phyloP scores from a whole-genome alignment of 768 basidiomycete genomes.

The Termitomyces sp. region DNA sequence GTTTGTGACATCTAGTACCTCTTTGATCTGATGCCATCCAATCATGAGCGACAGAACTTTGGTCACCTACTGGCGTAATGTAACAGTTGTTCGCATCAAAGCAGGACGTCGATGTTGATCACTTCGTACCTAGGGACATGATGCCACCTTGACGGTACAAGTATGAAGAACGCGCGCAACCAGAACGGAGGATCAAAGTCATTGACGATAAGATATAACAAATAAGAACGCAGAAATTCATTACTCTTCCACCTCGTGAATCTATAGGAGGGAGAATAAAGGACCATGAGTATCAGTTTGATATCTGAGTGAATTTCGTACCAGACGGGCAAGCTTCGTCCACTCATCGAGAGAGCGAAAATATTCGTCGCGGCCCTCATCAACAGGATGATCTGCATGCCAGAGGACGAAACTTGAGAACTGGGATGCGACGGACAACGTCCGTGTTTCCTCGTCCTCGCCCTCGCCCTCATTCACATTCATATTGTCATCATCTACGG shows the following conservation, averaged over 20 bases:
- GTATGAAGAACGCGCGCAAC: background rate
- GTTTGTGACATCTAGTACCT: background rate
- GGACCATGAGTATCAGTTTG: background rate
- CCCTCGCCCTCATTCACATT: constrained; percentile 19
- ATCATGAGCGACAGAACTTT: background rate
- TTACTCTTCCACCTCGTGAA: constrained; percentile 11
- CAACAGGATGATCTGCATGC: constrained; percentile 67
- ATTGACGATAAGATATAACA: background rate
- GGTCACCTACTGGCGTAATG: too few species aligned
- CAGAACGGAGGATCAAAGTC: background rate
- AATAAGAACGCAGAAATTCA: background rate
- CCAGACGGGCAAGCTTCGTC: constrained; percentile 59
- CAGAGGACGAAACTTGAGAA: constrained; percentile 73
- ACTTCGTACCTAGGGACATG: too few species aligned
- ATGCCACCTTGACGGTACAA: background rate
- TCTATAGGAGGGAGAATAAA: constrained; percentile 8
- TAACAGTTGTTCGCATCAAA: background rate
- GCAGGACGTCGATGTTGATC: too few species aligned
- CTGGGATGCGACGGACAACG: constrained; percentile 40
- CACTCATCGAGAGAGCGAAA: constrained; percentile 64
- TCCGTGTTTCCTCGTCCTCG: constrained; percentile 25
- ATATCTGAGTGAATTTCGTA: constrained; percentile 21
- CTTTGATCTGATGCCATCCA: background rate
- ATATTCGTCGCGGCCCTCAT: constrained; percentile 71
- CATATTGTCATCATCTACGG: constrained; percentile 22